phyloP scores from a whole-genome alignment of 495 filamentous ascomycete species.

The Neurospora hispaniola region DNA sequence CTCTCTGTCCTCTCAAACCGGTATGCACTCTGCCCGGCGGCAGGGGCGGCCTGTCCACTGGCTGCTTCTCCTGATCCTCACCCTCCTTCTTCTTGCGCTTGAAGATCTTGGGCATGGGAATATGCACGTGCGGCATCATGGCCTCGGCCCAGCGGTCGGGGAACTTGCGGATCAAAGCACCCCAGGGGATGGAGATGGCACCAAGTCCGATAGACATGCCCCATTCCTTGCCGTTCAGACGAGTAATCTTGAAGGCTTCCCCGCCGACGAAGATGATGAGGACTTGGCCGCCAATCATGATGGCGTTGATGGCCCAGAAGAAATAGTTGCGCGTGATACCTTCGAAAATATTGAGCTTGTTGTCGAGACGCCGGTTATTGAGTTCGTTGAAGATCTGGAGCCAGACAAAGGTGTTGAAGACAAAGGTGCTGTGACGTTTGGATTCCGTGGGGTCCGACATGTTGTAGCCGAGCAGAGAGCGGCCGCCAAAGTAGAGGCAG shows the following conservation, averaged over 20 bases:
- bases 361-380: conserved; percentile 76
- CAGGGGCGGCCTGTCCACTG: not conserved
- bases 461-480: conserved; percentile 43
- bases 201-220: conserved; percentile 62
- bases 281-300: conserved; percentile 82
- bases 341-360: conserved; percentile 83
- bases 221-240: conserved; percentile 56
- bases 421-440: conserved; percentile 51
- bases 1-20: not conserved
- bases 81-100: conserved; percentile 3
- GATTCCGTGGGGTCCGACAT: conserved; percentile 13
- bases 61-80: conserved; percentile 3
- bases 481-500: conserved; percentile 63
- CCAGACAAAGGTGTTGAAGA: conserved; percentile 95
- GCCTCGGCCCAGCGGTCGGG: conserved; percentile 36
- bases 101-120: conserved; percentile 7
- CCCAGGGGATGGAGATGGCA: conserved; percentile 59
- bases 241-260: conserved; percentile 56
- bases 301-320: conserved; percentile 69
- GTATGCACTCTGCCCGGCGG: not conserved
- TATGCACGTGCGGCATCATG: conserved; percentile 6
- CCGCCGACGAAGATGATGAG: conserved; percentile 71
- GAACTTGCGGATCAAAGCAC: conserved; percentile 50
- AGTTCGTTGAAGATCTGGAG: conserved; percentile 94
- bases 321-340: conserved; percentile 68